Evolutionary conservation across 2,329 filamentous ascomycete species (phyloP).

Genomic region (Trichocomaceae sp.): DNA sequence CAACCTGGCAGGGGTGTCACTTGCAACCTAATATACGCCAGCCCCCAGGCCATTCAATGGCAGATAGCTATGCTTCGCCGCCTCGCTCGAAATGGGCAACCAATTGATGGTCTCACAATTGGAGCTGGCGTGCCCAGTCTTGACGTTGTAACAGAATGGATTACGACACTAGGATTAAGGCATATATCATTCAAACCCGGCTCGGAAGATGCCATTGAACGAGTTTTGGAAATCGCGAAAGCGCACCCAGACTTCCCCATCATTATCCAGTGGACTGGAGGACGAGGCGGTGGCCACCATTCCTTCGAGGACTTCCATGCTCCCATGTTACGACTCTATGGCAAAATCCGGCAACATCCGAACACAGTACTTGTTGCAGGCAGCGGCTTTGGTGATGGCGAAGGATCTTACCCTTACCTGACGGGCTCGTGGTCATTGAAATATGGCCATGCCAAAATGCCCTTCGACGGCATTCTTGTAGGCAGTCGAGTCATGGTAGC

Average conservation of each 20-base stretch:
- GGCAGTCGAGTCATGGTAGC: constrained; percentile 92
- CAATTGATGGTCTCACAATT: constrained; percentile 85
- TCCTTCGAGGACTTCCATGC: constrained; percentile 93
- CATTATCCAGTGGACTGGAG: constrained; percentile 89
- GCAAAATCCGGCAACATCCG: constrained; percentile 71
- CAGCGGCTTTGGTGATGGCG: constrained; percentile 81
- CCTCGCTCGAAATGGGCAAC: constrained; percentile 65
- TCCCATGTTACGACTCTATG: constrained; percentile 84
- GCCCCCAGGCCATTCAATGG: constrained; percentile 47
- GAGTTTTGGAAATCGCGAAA: constrained; percentile 85
- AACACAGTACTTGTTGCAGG: constrained; percentile 87
- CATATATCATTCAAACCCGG: constrained; percentile 93
- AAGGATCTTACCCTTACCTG: constrained; percentile 87
- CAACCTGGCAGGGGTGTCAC: constrained; percentile 56
- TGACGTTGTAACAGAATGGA: constrained; percentile 88
- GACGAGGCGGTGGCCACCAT: constrained; percentile 87
- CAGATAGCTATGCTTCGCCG: constrained; percentile 48
- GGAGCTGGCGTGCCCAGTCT: constrained; percentile 93
- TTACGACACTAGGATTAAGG: constrained; percentile 82
- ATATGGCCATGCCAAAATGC: constrained; percentile 86
- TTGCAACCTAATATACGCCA: constrained; percentile 50
- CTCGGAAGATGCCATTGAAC: constrained; percentile 77
- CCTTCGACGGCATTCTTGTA: constrained; percentile 84
- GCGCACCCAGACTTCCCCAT: constrained; percentile 85
- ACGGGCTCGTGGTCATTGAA: constrained; percentile 79